Evolutionary conservation across 345 rosid genomes (phyloP).

Genomic region (Linum tenue): DNA sequence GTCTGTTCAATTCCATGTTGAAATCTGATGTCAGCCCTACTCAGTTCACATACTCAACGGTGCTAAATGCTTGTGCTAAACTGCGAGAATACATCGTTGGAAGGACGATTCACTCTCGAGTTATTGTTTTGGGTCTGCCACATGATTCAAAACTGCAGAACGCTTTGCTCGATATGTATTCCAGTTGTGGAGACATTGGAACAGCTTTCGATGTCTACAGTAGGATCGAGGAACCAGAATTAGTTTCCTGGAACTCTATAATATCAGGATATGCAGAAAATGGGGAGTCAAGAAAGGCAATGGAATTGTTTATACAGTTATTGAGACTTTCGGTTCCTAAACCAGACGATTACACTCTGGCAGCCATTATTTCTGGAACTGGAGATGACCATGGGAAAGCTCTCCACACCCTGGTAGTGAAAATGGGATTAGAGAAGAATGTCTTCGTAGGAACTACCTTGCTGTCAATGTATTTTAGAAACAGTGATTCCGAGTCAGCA

Average conservation of each 20-base stretch:
- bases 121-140: conserved; percentile 26
- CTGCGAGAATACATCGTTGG: conserved; percentile 38
- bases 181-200: conserved; percentile 43
- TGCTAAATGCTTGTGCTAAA: conserved; percentile 58
- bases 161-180: conserved; percentile 81
- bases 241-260: conserved; percentile 84
- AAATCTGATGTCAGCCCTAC: conserved; percentile 44
- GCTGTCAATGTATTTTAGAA: conserved; percentile 64
- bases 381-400: conserved; percentile 39
- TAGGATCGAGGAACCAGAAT: conserved; percentile 35
- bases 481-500: conserved; percentile 48
- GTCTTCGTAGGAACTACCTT: conserved; percentile 59
- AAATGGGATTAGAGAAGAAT: conserved; percentile 42
- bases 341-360: conserved; percentile 76
- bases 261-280: conserved; percentile 58
- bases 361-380: conserved; percentile 54
- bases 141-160: conserved; percentile 60
- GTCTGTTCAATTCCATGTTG: conserved; percentile 41
- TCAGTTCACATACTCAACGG: conserved; percentile 59
- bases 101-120: conserved; percentile 41
- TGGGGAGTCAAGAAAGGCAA: conserved; percentile 45
- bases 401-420: conserved; percentile 53
- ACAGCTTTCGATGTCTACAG: conserved; percentile 39
- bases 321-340: conserved; percentile 26
- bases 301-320: conserved; percentile 41